Evolutionary conservation across 2,329 filamentous ascomycete genomes (phyloP), one percentile per base, ranked within the genome.

Genomic region (Albophoma yamanashiensis): DNA sequence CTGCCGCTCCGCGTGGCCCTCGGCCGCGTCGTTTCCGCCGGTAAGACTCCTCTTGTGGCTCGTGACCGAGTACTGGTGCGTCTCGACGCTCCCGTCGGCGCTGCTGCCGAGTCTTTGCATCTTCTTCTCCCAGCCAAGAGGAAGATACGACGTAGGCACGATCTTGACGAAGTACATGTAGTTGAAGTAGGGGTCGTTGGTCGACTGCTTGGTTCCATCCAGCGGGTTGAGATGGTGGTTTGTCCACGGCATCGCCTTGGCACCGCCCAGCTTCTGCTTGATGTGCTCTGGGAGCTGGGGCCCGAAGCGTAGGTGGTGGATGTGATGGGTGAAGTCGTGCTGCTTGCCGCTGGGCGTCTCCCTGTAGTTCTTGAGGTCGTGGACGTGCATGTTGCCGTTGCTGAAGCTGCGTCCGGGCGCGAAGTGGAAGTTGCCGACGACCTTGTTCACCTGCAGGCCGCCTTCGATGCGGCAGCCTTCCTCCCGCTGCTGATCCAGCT

Each of bases 101-200:
- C 82, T 78, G 55, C 87, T 79, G 58, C 64, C 64, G 15, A 70
- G 61, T 59, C 66, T 64, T 55, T 68, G 66, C 58, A 72, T 69
- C 61, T 80, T 81, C 68, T 85, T 84, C 70, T 92, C 87, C 91
- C 91, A 96, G 64, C 92, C 92, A 1, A 99, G 82, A 2, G 94
- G 92, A 34, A 97, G 82, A 73, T 97, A 99, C 1, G 92, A 93
- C 1, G 94, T 99, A 3, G 90, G 91, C 39, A 99, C 94, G 60
- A 99, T 94, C 81, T 99, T 99, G 75, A 99, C 82, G 75, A 99
- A 99, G 80, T 99, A 99, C 91, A 97, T 96, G 75, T 88, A 99
- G 79, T 97, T 99, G 81, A 83, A 97, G 64, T 89, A 89, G 66
- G 91, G 84, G 69, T 97, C 92, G 42, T 83, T 78, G 2, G 91